These are phyloP conservation scores for Priceomyces haplophilus DNA, from an alignment of 805 yeast species.

Conservation along the genomic window DNA sequence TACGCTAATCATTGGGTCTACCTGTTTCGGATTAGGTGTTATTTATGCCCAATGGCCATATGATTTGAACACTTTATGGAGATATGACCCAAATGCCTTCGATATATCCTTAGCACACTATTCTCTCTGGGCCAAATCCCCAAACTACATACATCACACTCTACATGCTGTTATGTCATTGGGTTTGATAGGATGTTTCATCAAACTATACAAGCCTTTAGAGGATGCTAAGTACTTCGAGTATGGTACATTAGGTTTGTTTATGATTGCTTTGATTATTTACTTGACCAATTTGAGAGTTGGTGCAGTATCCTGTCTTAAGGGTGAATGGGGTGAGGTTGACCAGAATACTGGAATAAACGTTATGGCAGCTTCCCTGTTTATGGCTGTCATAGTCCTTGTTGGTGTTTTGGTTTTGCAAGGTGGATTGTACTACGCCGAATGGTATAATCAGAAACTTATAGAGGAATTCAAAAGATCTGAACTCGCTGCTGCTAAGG, in stretches of 20 bases:
- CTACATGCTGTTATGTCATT: conserved; percentile 59
- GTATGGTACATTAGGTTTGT: conserved; percentile 77
- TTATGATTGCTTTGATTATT: conserved; percentile 69
- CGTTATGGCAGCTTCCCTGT: conserved; percentile 86
- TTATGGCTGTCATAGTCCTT: conserved; percentile 67
- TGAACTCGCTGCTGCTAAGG: conserved; percentile 20
- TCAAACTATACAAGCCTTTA: conserved; percentile 82
- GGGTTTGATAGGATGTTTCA: conserved; percentile 69
- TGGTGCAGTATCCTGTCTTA: conserved; percentile 66
- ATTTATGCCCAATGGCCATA: conserved; percentile 78
- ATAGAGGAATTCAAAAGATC: conserved; percentile 29
- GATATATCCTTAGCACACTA: conserved; percentile 70
- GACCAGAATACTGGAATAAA: conserved; percentile 80
- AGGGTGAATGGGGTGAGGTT: conserved; percentile 92
- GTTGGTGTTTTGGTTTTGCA: conserved; percentile 82
- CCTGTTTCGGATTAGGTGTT: conserved; percentile 79
- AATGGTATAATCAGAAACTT: conserved; percentile 48
- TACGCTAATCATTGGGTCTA: conserved; percentile 44
- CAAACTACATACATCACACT: conserved; percentile 54
- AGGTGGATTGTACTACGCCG: conserved; percentile 85
- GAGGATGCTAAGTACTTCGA: conserved; percentile 86
- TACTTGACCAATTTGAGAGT: conserved; percentile 83
- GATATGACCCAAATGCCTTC: conserved; percentile 46
- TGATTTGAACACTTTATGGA: conserved; percentile 74
- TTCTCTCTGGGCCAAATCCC: conserved; percentile 65